phyloP scores from a whole-genome alignment of 2,329 filamentous ascomycete species.

The Aspergillus nomiae region DNA sequence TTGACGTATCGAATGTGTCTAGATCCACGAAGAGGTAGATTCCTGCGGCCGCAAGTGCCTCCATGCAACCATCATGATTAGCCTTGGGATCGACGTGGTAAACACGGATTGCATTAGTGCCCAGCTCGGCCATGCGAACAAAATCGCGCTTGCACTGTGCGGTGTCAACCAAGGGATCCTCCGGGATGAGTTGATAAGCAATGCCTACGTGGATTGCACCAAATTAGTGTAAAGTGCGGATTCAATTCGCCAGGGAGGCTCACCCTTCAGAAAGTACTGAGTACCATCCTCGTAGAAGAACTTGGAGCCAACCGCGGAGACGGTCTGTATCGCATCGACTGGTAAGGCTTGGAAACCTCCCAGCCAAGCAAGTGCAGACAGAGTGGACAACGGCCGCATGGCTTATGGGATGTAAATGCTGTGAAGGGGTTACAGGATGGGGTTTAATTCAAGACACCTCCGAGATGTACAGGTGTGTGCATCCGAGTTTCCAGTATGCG shows the following conservation, averaged over 20 bases:
- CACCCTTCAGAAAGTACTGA: slow-evolving; percentile 84
- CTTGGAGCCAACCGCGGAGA: slow-evolving; percentile 72
- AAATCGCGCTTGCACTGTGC: slow-evolving; percentile 78
- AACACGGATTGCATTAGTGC: slow-evolving; percentile 81
- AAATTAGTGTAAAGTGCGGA: slow-evolving; percentile 11
- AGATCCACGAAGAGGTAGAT: slow-evolving; percentile 86
- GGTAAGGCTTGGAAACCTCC: slow-evolving; percentile 29
- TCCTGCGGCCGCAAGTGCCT: slow-evolving; percentile 72
- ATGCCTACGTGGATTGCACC: slow-evolving; percentile 56
- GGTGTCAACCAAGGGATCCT: slow-evolving; percentile 75
- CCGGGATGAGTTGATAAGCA: slow-evolving; percentile 67
- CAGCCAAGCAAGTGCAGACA: slow-evolving; percentile 23
- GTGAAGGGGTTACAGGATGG: neutral
- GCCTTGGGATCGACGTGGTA: slow-evolving; percentile 78
- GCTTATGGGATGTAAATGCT: neutral
- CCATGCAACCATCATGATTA: slow-evolving; percentile 80
- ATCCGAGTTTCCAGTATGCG: neutral
- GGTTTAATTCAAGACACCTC: neutral
- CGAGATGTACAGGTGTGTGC: neutral
- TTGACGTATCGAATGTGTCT: slow-evolving; percentile 54
- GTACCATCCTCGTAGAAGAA: slow-evolving; percentile 80
- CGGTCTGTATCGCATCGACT: slow-evolving; percentile 53
- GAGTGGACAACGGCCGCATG: neutral
- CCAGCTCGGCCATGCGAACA: slow-evolving; percentile 74
- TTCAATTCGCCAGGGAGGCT: slow-evolving; percentile 9